Evolutionary conservation across 768 basidiomycete genomes (phyloP).

Genomic region (Thelephora ganbajun): DNA sequence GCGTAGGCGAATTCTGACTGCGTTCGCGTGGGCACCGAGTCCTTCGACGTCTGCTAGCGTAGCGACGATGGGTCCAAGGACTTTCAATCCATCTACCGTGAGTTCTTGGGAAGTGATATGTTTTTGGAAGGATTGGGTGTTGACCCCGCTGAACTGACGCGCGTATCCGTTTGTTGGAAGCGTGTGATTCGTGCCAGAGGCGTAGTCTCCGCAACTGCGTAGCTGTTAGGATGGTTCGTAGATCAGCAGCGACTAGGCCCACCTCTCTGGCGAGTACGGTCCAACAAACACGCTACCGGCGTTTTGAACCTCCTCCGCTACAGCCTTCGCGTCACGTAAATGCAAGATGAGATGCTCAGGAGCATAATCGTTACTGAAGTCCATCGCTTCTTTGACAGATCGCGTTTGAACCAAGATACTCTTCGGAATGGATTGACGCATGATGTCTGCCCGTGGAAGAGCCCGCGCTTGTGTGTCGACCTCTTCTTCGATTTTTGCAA

Average conservation of each 20-base stretch:
- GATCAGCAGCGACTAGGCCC: slow-evolving; percentile 9
- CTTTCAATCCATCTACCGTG: slow-evolving; percentile 58
- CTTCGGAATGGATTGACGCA: slow-evolving; percentile 78
- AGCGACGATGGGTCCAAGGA: slow-evolving; percentile 76
- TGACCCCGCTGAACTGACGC: slow-evolving; percentile 95
- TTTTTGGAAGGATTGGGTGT: slow-evolving; percentile 95
- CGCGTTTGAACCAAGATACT: slow-evolving; percentile 74
- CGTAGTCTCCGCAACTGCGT: slow-evolving; percentile 89
- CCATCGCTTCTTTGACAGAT: slow-evolving; percentile 61
- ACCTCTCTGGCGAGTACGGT: slow-evolving; percentile 92
- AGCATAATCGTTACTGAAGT: slow-evolving; percentile 94
- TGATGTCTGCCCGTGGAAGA: slow-evolving; percentile 79
- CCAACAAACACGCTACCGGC: slow-evolving; percentile 97
- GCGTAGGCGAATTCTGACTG: slow-evolving; percentile 72
- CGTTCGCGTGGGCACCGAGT: slow-evolving; percentile 89
- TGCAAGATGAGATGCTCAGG: slow-evolving; percentile 97
- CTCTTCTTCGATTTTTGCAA: slow-evolving; percentile 69
- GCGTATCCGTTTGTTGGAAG: slow-evolving; percentile 95
- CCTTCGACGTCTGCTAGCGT: slow-evolving; percentile 93
- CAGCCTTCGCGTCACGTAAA: slow-evolving; percentile 52
- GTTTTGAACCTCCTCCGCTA: slow-evolving; percentile 62
- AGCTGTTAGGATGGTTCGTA: neutral
- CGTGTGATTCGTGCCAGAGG: slow-evolving; percentile 97
- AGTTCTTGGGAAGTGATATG: slow-evolving; percentile 97
- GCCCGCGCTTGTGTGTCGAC: slow-evolving; percentile 80